Evolutionary conservation across 106 monocot genomes (phyloP), one percentile per base, ranked within the genome.

Genomic region (Dioscorea zingiberensis): DNA sequence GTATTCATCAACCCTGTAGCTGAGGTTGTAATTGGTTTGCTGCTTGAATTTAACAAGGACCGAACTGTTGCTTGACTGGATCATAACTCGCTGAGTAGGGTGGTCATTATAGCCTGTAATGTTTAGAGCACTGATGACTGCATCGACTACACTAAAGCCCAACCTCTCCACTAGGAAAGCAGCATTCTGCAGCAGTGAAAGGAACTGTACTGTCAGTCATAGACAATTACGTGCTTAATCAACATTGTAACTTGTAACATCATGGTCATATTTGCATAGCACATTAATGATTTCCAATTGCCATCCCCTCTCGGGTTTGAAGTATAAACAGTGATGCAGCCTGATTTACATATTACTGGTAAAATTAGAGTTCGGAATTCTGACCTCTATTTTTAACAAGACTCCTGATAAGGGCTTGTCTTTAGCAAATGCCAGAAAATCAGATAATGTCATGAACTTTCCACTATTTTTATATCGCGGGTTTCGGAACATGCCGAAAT

Each of bases 321-420:
- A 51, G 4, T 51, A 4, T 18, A 51, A 51, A 51, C 13, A 51
- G 51, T 51, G 15, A 15, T 18, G 15, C 12, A 51, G 19, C 14
- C 15, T 16, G 18, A 51, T n/a, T n/a, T n/a, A n/a, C n/a, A n/a
- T n/a, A n/a, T n/a, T n/a, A n/a, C n/a, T n/a, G n/a, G n/a, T n/a
- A n/a, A n/a, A n/a, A n/a, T n/a, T n/a, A n/a, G n/a, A n/a, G n/a
- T n/a, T n/a, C n/a, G n/a, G 51, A 51, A 51, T 62, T 57, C 63
- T 84, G 21, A 93, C 93, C 80, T 93, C 73, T 70, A 93, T 77
- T 27, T n/a, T 78, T 65, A 93, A 82, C 71, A 88, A 56, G 48
- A 93, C 64, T 66, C 93, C 88, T 55, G 67, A 71, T 21, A 88
- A 49, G 59, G 59, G 27, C 15, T 76, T 80, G 55, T 51, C 73